Base-by-base conservation (phyloP, 148 eudicot species). In the Rhododendron williamsianum region DNA sequence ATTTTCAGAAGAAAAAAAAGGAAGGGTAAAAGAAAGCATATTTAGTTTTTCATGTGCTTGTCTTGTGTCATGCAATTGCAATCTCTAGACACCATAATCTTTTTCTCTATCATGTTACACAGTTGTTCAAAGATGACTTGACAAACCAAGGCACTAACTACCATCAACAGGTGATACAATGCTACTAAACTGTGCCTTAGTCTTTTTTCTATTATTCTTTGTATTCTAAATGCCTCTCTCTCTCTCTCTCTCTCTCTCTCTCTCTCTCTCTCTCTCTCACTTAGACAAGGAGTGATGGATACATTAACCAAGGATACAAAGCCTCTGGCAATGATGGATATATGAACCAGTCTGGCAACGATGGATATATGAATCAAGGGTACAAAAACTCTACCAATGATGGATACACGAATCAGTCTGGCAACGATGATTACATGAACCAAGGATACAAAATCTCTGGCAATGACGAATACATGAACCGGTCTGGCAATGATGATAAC, bases 211-310 rank as follows among this genome's bases (percentile, higher is more conserved):
- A 18, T 35, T 0, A 1, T 16, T 65, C 33, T 30, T 5, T 27
- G 27, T 33, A 48, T 12, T 33, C 67, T 27, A 21, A 78, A 45
- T 78, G 15, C 56, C 16, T 2, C 49, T 23, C 8, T 73, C 54
- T 10, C 54, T 23, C 7, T 58, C n/a, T 58, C 49, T 76, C 87
- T 71, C 16, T n/a, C n/a, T n/a, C n/a, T n/a, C n/a, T 58, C n/a
- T 58, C 49, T 76, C 87, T 71, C 15, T 6, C 49, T 23, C 7
- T 58, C n/a, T 58, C 49, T 76, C 87, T 71, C 16, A 2, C 49
- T 23, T 1, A 93, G 95, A 90, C 90, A 82, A 91, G 90, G 88
- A 89, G 65, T 18, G 91, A 93, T 51, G 94, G 89, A 35, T 35
- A 35, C 36, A 35, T 35, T 35, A 35, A 35, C 36, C 36, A 35